Percentiles rank a stretch among this genome's conserved stretches.
Evolutionary conservation across 352 stramenopile genomes (phyloP).

Genomic region (Pythium aquatile): DNA sequence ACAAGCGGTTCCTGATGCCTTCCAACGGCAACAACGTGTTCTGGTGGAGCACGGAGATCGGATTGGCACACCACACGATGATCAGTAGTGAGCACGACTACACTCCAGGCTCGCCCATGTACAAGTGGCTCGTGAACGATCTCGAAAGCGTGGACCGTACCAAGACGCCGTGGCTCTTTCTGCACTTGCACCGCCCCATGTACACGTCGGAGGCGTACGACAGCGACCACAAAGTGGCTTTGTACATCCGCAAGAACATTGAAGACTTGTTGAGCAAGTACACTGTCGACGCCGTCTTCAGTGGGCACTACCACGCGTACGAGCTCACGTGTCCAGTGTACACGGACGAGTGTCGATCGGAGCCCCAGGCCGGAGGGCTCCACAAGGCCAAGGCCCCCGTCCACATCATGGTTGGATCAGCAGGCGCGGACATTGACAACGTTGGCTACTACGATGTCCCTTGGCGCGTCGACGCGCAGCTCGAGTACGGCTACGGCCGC

Average conservation of each 20-base stretch:
- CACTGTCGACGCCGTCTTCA: slow-evolving; percentile 30
- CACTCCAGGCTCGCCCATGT: slow-evolving; percentile 22
- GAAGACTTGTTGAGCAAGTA: slow-evolving; percentile 28
- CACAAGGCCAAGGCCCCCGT: slow-evolving; percentile 27
- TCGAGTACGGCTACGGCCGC: slow-evolving; percentile 31
- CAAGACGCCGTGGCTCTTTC: slow-evolving; percentile 24
- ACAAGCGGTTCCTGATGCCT: slow-evolving; percentile 54
- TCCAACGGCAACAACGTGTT: slow-evolving; percentile 29
- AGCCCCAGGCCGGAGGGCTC: slow-evolving; percentile 1
- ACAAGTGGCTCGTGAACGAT: slow-evolving; percentile 30
- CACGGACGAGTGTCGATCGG: slow-evolving; percentile 8
- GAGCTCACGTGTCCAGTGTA: slow-evolving; percentile 32
- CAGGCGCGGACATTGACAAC: slow-evolving; percentile 26
- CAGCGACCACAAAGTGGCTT: slow-evolving; percentile 13
- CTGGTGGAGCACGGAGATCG: slow-evolving; percentile 30
- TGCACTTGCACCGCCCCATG: slow-evolving; percentile 33
- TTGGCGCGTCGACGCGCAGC: slow-evolving; percentile 20
- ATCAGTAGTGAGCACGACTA: slow-evolving; percentile 33
- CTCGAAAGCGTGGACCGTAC: slow-evolving; percentile 24
- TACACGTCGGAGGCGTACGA: slow-evolving; percentile 25
- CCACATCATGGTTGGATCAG: slow-evolving; percentile 34
- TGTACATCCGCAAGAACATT: slow-evolving; percentile 21
- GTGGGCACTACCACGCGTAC: slow-evolving; percentile 31
- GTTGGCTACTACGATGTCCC: slow-evolving; percentile 22
- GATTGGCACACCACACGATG: slow-evolving; percentile 25